Percentiles rank a stretch among this genome's conserved stretches.
phyloP scores from a whole-genome alignment of 2,329 filamentous ascomycete species.

The Thelonectria olida region DNA sequence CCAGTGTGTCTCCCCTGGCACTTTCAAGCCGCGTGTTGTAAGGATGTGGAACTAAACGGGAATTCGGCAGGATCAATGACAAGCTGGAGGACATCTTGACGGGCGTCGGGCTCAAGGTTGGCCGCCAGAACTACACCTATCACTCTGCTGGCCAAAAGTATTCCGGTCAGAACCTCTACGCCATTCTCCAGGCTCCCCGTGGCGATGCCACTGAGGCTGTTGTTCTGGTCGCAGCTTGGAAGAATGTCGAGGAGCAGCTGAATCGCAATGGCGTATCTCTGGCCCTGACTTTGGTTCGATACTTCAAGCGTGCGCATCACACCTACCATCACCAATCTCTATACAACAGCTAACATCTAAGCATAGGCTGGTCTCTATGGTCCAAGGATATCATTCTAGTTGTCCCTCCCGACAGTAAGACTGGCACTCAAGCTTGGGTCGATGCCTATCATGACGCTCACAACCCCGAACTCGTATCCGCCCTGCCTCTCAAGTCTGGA shows the following conservation, averaged over 20 bases:
- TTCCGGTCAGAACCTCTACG: slow-evolving; percentile 90
- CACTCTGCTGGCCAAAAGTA: slow-evolving; percentile 77
- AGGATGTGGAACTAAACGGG: not conserved
- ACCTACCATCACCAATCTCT: not conserved
- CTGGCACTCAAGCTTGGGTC: slow-evolving; percentile 95
- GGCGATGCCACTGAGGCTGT: slow-evolving; percentile 98
- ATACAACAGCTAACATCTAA: slow-evolving; percentile 28
- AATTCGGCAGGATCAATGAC: slow-evolving; percentile 66
- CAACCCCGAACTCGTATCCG: slow-evolving; percentile 72
- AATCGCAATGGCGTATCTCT: slow-evolving; percentile 91
- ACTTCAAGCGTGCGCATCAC: slow-evolving; percentile 78
- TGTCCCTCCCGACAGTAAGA: slow-evolving; percentile 86
- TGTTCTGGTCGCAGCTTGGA: slow-evolving; percentile 90
- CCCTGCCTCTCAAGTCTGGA: slow-evolving; percentile 89
- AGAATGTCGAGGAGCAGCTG: slow-evolving; percentile 78
- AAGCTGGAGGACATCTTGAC: slow-evolving; percentile 79
- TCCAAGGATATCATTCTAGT: slow-evolving; percentile 98
- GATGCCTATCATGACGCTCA: slow-evolving; percentile 97
- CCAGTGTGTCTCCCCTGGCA: slow-evolving; percentile 53
- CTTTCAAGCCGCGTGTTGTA: not conserved
- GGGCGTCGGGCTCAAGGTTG: slow-evolving; percentile 85
- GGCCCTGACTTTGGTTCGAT: slow-evolving; percentile 85
- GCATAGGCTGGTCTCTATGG: slow-evolving; percentile 91
- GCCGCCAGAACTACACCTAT: slow-evolving; percentile 89
- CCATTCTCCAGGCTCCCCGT: slow-evolving; percentile 89